phyloP scores from a whole-genome alignment of 2,329 filamentous ascomycete genomes.

The Trichoderma cornu-damae region DNA sequence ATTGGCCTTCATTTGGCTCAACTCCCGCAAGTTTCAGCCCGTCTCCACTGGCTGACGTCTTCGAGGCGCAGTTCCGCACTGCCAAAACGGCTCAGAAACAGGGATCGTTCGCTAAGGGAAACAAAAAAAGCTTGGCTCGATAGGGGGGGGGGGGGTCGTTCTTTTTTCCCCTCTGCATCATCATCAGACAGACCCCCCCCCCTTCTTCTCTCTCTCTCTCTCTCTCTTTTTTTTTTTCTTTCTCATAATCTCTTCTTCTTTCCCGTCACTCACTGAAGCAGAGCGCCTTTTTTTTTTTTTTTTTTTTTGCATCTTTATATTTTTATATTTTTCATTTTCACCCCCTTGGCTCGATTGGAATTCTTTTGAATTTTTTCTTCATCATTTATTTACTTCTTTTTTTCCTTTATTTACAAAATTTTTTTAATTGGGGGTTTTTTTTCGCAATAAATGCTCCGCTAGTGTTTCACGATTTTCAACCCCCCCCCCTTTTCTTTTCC shows the following conservation, averaged over 20 bases:
- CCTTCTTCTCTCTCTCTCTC: background rate
- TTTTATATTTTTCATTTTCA: background rate
- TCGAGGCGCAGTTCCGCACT: constrained; percentile 25
- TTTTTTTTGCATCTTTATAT: too few relatives aligned
- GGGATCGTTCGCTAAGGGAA: background rate
- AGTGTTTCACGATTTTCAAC: background rate
- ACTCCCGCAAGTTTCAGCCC: constrained; percentile 4
- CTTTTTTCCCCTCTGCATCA: background rate
- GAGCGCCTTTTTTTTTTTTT: background rate
- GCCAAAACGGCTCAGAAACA: constrained; percentile 2
- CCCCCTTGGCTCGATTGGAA: background rate
- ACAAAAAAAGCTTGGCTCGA: background rate
- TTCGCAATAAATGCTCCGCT: constrained; percentile 3
- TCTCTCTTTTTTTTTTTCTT: background rate
- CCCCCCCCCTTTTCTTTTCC: background rate
- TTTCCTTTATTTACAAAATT: too few relatives aligned
- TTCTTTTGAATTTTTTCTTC: background rate
- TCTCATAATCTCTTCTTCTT: background rate
- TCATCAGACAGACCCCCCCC: too few relatives aligned
- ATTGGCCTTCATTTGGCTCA: background rate
- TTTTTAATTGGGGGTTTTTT: background rate
- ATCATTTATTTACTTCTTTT: too few relatives aligned
- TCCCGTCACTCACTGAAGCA: background rate
- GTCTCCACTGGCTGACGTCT: constrained; percentile 28
- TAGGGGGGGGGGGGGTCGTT: too few relatives aligned